Base-by-base conservation (phyloP, 768 basidiomycete genomes). In the Serendipita sp. region DNA sequence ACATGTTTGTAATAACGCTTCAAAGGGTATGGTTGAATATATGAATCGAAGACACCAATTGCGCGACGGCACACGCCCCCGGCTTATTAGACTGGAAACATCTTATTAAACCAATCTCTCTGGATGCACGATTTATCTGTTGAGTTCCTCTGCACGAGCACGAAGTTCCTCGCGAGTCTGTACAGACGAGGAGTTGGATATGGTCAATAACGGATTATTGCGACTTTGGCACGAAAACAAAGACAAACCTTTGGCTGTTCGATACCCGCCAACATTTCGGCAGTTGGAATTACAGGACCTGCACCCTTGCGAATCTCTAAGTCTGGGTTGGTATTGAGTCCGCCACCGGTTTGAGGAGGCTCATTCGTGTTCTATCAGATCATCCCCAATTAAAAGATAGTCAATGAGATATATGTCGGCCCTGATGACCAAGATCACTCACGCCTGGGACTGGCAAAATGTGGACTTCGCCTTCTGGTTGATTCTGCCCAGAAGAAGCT, bases 391-490 rank as follows among this genome's bases (percentile, higher is more conserved):
- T 7, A 2, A 28, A 35, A 60, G 35, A 30, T 11, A 30, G 13
- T 13, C 10, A 60, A 24, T 60, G 24, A 53, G 28, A 35, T 24
- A 1, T 4, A 37, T 28, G 16, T 60, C 10, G 16, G 48, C 18
- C n/a, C 16, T 16, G 7, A 32, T 7, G 48, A 32, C 30, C 5
- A 2, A 2, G 8, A 32, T 5, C 1, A 51, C 48, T 8, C n/a
- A 51, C 48, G 16, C 56, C 56, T 24, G 56, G 56, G 1, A 60
- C 56, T 8, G 56, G 56, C 28, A 60, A 35, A n/a, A 60, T 60
- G n/a, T 60, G 56, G n/a, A 60, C 56, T 11, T 60, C 56, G 56
- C 56, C 56, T 10, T n/a, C 56, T 24, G 56, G 28, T n/a, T 53
- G 7, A 53, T 5, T 24, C 24, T 24, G 24, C 1, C 24, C 7